These are phyloP conservation scores for Fusarium illudens DNA, from an alignment of 2,329 filamentous ascomycete species.

Conservation along the genomic window DNA sequence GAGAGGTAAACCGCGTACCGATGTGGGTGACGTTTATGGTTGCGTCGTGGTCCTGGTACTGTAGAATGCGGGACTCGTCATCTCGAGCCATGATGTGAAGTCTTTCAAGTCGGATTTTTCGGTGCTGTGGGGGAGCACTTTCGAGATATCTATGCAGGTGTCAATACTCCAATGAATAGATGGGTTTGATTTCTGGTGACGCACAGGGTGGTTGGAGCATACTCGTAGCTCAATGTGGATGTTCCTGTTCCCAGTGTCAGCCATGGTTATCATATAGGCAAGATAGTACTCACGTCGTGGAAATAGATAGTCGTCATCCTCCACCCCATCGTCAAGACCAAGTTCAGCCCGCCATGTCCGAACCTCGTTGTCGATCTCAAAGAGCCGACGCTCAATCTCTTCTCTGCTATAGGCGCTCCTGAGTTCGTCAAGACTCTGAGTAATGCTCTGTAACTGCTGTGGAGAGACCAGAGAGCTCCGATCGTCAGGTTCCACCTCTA, in stretches of 20 bases:
- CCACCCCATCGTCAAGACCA: not conserved
- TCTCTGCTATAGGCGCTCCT: not conserved
- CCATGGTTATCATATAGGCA: no score
- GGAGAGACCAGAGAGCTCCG: not conserved
- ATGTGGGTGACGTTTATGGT: conserved; percentile 13
- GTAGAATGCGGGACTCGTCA: conserved; percentile 13
- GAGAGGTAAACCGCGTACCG: not conserved
- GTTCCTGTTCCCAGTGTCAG: not conserved
- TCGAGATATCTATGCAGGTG: not conserved
- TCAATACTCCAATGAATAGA: not conserved
- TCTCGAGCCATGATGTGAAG: conserved; percentile 22
- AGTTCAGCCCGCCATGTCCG: not conserved
- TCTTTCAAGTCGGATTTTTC: not conserved
- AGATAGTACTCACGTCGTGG: not conserved
- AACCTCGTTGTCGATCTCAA: not conserved
- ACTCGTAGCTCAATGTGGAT: not conserved
- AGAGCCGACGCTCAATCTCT: not conserved
- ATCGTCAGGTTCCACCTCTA: not conserved
- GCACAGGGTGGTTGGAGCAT: conserved; percentile 4
- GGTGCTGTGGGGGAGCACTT: not conserved
- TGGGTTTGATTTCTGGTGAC: not conserved
- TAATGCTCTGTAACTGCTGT: conserved; percentile 1
- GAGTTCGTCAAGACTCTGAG: not conserved
- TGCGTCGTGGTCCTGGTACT: conserved; percentile 13
- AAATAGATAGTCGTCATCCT: not conserved